phyloP scores from a whole-genome alignment of 2,329 filamentous ascomycete species.

The Arthrobotrys conoides region DNA sequence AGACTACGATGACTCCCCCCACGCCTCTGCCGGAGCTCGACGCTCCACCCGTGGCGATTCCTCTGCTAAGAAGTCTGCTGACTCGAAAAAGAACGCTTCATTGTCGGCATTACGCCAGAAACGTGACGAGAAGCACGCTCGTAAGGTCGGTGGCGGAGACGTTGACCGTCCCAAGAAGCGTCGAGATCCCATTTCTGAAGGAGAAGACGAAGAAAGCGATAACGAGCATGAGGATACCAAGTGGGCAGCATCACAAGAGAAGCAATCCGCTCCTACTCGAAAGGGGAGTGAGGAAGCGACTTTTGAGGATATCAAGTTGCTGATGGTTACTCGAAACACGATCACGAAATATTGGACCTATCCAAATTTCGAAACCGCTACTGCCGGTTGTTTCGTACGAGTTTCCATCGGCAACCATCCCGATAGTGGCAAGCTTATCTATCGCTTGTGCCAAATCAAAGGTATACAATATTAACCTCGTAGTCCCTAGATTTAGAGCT shows the following conservation, averaged over 20 bases:
- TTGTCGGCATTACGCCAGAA: constrained; percentile 63
- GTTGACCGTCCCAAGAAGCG: constrained; percentile 60
- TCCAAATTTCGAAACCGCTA: constrained; percentile 85
- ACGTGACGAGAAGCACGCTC: constrained; percentile 62
- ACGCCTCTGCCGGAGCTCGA: constrained; percentile 55
- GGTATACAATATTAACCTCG: constrained; percentile 69
- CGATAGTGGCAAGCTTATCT: constrained; percentile 78
- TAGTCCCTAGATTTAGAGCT: constrained; percentile 47
- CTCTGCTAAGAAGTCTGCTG: constrained; percentile 63
- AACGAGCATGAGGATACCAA: constrained; percentile 61
- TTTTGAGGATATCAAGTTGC: constrained; percentile 68
- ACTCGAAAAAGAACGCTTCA: constrained; percentile 63
- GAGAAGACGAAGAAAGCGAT: constrained; percentile 59
- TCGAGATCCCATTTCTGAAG: constrained; percentile 61
- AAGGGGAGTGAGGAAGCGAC: constrained; percentile 59
- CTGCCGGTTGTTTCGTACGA: constrained; percentile 82
- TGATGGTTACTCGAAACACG: constrained; percentile 82
- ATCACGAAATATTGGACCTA: constrained; percentile 95
- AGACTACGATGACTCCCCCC: constrained; percentile 60
- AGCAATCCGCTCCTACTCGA: constrained; percentile 51
- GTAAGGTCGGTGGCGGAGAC: constrained; percentile 61
- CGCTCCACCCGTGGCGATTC: constrained; percentile 62
- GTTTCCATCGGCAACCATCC: constrained; percentile 85
- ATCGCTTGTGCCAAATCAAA: constrained; percentile 90
- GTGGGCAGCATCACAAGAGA: constrained; percentile 41